Conservation (phyloP, 768 basidiomycete species). For the Amanita inopinata region DNA sequence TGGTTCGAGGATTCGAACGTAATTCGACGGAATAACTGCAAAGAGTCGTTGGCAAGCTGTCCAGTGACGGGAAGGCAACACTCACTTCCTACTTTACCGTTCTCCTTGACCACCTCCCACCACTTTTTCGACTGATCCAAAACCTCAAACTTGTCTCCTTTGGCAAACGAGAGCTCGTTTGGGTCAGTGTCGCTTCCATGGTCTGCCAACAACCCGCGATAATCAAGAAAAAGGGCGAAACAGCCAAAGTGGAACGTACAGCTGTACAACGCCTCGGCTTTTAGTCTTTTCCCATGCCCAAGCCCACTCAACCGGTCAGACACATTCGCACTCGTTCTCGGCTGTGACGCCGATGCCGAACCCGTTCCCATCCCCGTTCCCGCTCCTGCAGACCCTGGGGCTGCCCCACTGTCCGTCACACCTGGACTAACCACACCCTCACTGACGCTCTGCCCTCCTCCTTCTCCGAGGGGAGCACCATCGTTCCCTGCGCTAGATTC, state of each 20-base stretch:
- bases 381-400: too few relatives aligned
- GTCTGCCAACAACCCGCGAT: constrained; percentile 33
- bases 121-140: constrained; percentile 74
- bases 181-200: constrained; percentile 70
- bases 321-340: constrained; percentile 10
- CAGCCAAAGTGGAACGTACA: constrained; percentile 32
- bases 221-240: not conserved
- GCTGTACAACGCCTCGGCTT: constrained; percentile 22
- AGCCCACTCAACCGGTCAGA: constrained; percentile 1
- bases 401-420: constrained; percentile 1
- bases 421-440: too few relatives aligned
- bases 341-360: too few relatives aligned
- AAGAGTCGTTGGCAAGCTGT: constrained; percentile 1
- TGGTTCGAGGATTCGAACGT: constrained; percentile 21
- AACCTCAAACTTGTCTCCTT: constrained; percentile 79
- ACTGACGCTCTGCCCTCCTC: too few relatives aligned
- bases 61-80: constrained; percentile 13
- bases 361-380: too few relatives aligned
- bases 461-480: too few relatives aligned
- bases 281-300: constrained; percentile 6
- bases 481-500: too few relatives aligned
- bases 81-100: constrained; percentile 61
- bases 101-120: constrained; percentile 70
- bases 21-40: constrained; percentile 32
- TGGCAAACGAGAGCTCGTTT: constrained; percentile 76